Base-by-base conservation (phyloP, 2,329 filamentous ascomycete species). In the Fusarium haematococcum region DNA sequence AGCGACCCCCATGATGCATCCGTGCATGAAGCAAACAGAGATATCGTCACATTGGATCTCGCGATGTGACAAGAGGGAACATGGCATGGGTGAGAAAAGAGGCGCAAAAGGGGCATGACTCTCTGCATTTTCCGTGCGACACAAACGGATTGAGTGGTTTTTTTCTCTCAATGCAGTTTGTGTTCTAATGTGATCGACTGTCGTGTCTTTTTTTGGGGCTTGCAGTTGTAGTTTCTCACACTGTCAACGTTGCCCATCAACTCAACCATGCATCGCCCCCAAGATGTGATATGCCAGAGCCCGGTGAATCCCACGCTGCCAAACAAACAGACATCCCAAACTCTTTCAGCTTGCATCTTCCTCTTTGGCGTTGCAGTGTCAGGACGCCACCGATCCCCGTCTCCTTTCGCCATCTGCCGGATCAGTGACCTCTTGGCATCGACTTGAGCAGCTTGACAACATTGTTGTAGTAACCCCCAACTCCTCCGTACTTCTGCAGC, bases 381-480 rank as follows among this genome's bases (percentile, higher is more conserved):
- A 50, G 45, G 25, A n/a, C 48, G 48, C 48, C 48, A 52, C 20
- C 14, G n/a, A 56, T 35, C 52, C 27, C 18, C 30, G 9, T 56
- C 30, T 9, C 27, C 18, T 56, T 32, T 45, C 39, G 3, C 39
- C 6, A 20, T 43, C 3, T 37, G 3, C 35, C 35, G 4, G 35
- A 37, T 77, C 61, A 78, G 35, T 79, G 77, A 6, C 72, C 68
- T 73, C 75, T 71, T 4, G 77, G 77, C 16, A 69, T 68, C 20
- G 75, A 69, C 65, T 90, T 89, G 57, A 94, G 86, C 61, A 97
- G 81, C 74, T 89, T 89, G 68, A 85, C 83, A 9, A 93, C 89
- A 73, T 88, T 90, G n/a, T 88, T 87, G 70, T 87, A 81, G 80
- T 90, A 92, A 1, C 89, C 89, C 16, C 84, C 84, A 1, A 87